These are phyloP conservation scores for Bertia moriformis DNA, from an alignment of 2,329 filamentous ascomycete genomes.

Conservation along the genomic window DNA sequence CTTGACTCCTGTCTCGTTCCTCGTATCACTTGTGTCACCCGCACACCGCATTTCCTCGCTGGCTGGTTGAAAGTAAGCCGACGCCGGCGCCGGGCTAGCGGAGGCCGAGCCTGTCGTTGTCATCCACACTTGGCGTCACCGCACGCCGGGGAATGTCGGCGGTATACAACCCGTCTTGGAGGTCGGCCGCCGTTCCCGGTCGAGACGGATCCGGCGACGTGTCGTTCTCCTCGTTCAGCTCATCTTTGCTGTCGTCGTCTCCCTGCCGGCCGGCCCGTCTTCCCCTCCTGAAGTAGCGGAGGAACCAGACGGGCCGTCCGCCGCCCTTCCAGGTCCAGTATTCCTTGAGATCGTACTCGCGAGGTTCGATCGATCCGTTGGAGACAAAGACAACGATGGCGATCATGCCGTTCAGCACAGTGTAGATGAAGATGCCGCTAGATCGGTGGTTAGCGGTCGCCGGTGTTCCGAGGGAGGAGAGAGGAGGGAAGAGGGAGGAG, in stretches of 20 bases:
- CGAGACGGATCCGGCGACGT: neutral
- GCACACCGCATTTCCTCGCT: no score
- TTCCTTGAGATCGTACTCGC: conserved; percentile 37
- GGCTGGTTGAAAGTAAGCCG: no score
- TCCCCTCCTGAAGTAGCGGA: neutral
- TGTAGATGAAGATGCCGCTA: conserved; percentile 38
- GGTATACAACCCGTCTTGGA: no score
- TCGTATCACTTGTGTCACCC: no score
- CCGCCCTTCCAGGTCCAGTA: conserved; percentile 36
- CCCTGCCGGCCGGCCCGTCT: neutral
- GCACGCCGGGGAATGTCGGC: no score
- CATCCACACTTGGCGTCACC: no score
- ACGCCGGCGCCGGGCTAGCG: no score
- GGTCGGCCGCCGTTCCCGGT: neutral
- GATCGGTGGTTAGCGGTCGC: neutral
- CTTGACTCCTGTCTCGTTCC: no score
- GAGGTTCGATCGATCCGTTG: conserved; percentile 26
- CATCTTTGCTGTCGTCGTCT: neutral
- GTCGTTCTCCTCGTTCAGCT: neutral
- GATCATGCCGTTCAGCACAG: conserved; percentile 31
- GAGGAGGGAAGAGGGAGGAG: no score
- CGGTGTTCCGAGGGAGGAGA: neutral
- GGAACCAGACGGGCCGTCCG: neutral
- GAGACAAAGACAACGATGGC: conserved; percentile 27
- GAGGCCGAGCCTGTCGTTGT: no score